Base-by-base conservation (phyloP, 331 rosid genomes). In the Acacia concinna region DNA sequence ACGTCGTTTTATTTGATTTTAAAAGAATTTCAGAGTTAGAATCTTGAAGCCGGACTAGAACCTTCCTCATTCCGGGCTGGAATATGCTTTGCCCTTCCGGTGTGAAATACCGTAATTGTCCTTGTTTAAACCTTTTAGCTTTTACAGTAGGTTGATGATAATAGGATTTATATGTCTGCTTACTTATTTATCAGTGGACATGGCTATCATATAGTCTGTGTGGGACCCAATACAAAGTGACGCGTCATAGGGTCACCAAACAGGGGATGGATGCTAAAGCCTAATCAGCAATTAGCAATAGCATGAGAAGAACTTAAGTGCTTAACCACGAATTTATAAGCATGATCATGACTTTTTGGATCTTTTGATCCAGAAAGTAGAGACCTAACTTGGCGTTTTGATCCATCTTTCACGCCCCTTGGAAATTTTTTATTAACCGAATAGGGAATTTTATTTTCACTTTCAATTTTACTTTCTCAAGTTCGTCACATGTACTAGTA, bases 61-160 rank as follows among this genome's bases (percentile, higher is more conserved):
- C 47, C 65, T 78, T 78, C 73, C 56, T 12, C 20, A 4, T 0
- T 4, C 4, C 3, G n/a, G 5, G 25, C 2, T 49, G 43, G 89
- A 82, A 90, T 81, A 81, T 79, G 80, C 84, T 37, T 8, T 17
- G 40, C 10, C 38, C 28, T 64, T 40, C 31, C 2, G 1, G 9
- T 23, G 63, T 30, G 72, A 71, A 38, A 54, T 78, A 4, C 27
- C 82, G 30, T 71, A 8, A 54, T 35, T 73, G 52, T 25, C 31
- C 63, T 21, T 23, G 27, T 56, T 23, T 1, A 9, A 31, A 18
- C 3, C 9, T 6, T 21, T 10, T 23, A 18, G 1, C 9, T 6
- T 21, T 10, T 23, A 23, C 31, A 11, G 2, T 23, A 1, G 21
- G 1, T 2, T 23, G 32, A 62, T 37, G 4, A 46, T 15, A 8